These are phyloP conservation scores for Naumovozyma castellii DNA, from an alignment of 805 yeast genomes.

Conservation along the genomic window DNA sequence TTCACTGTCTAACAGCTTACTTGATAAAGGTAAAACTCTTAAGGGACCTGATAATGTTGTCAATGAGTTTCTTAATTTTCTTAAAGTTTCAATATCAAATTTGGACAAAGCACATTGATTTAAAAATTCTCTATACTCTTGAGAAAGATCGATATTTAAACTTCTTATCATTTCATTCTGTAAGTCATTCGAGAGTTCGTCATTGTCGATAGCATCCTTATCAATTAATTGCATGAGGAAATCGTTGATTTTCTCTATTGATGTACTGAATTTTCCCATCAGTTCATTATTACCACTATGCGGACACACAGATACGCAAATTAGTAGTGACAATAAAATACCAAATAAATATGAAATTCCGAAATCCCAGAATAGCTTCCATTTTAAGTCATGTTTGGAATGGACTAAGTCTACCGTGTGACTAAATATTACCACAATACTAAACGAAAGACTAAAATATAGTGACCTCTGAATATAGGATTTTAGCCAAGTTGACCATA, in stretches of 20 bases:
- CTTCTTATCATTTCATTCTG: constrained; percentile 28
- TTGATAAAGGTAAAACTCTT: constrained; percentile 31
- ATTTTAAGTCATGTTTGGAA: constrained; percentile 16
- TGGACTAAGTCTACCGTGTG: constrained; percentile 22
- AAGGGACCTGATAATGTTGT: constrained; percentile 35
- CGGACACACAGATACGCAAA: constrained; percentile 33
- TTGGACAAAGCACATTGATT: constrained; percentile 33
- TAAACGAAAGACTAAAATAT: constrained; percentile 31
- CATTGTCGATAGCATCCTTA: constrained; percentile 8
- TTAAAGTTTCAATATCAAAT: constrained; percentile 27
- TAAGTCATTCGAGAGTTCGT: constrained; percentile 10
- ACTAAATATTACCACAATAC: constrained; percentile 31
- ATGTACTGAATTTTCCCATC: constrained; percentile 17
- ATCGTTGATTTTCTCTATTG: constrained; percentile 18
- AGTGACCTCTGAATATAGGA: constrained; percentile 34
- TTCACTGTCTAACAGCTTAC: constrained; percentile 14
- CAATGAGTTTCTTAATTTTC: constrained; percentile 34
- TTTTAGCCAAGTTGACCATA: constrained; percentile 34
- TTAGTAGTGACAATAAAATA: constrained; percentile 29
- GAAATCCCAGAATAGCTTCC: constrained; percentile 34
- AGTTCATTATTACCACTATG: constrained; percentile 33
- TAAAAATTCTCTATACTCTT: constrained; percentile 35
- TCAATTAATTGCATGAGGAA: constrained; percentile 22
- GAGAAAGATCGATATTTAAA: constrained; percentile 31
- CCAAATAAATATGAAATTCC: constrained; percentile 40